Evolutionary conservation across 2,329 filamentous ascomycete species (phyloP).

Genomic region (Ophiostoma sp.): DNA sequence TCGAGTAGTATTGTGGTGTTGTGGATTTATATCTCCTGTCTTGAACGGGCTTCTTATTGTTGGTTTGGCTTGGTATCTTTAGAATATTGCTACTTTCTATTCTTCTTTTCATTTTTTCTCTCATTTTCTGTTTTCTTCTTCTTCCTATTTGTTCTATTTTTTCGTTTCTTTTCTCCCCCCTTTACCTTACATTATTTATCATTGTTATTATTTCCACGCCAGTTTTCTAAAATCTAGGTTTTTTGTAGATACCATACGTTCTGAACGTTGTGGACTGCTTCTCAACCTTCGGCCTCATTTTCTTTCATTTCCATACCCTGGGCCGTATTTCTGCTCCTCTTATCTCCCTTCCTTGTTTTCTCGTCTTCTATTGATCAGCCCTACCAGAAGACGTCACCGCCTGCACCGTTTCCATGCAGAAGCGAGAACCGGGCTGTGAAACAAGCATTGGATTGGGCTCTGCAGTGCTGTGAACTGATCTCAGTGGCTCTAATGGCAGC

Average conservation of each 20-base stretch:
- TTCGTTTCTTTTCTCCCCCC: too few relatives aligned
- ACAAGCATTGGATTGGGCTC: not conserved
- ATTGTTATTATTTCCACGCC: too few relatives aligned
- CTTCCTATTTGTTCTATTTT: too few relatives aligned
- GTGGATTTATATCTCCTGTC: not conserved
- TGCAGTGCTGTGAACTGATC: not conserved
- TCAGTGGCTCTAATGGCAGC: not conserved
- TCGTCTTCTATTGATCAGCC: conserved; percentile 1
- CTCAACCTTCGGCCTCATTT: too few relatives aligned
- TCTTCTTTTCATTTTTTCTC: not conserved
- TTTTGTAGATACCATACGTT: too few relatives aligned
- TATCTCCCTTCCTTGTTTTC: not conserved
- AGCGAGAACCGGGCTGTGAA: not conserved
- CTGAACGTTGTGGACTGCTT: too few relatives aligned
- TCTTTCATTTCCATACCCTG: not conserved
- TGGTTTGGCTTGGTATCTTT: not conserved
- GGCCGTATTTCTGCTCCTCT: not conserved
- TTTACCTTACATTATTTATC: too few relatives aligned
- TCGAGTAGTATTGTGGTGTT: not conserved
- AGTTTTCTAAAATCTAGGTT: too few relatives aligned
- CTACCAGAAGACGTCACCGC: not conserved
- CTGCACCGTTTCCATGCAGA: not conserved
- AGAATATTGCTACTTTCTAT: not conserved
- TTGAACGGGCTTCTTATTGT: not conserved
- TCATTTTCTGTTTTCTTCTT: not conserved